Conservation (phyloP, 2,329 filamentous ascomycete species). For the Calycina marina region DNA sequence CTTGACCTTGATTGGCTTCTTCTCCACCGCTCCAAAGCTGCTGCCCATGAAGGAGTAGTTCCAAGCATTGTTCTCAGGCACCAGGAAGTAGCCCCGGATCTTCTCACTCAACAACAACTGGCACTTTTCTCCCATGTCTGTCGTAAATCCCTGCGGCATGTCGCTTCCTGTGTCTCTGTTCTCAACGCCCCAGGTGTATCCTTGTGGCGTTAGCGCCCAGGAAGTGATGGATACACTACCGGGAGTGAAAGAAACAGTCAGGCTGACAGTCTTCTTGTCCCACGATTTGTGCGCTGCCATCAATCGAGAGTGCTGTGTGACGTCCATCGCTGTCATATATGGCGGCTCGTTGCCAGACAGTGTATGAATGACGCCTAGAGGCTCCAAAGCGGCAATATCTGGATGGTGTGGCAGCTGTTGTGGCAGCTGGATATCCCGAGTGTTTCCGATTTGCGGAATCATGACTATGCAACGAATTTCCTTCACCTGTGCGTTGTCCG, state of each 20-base stretch:
- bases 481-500: slow-evolving; percentile 93
- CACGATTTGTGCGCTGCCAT: slow-evolving; percentile 70
- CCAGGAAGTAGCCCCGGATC: slow-evolving; percentile 90
- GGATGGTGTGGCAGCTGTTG: slow-evolving; percentile 86
- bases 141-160: slow-evolving; percentile 85
- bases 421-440: slow-evolving; percentile 81
- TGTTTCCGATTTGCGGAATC: slow-evolving; percentile 90
- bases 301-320: slow-evolving; percentile 82
- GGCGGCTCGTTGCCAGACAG: slow-evolving; percentile 86
- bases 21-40: slow-evolving; percentile 74
- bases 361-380: slow-evolving; percentile 89
- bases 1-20: slow-evolving; percentile 82
- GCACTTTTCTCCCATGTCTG: slow-evolving; percentile 85
- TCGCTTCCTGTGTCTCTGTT: slow-evolving; percentile 90
- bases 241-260: slow-evolving; percentile 92
- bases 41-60: slow-evolving; percentile 98
- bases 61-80: slow-evolving; percentile 81
- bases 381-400: slow-evolving; percentile 73
- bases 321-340: slow-evolving; percentile 92
- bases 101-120: slow-evolving; percentile 87
- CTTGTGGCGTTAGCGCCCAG: slow-evolving; percentile 81
- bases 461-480: slow-evolving; percentile 94
- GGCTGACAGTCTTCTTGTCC: slow-evolving; percentile 82
- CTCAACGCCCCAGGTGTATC: slow-evolving; percentile 93
- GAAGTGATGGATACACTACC: slow-evolving; percentile 90